Evolutionary conservation across 768 basidiomycete genomes (phyloP).

Genomic region (Mycena rosella): DNA sequence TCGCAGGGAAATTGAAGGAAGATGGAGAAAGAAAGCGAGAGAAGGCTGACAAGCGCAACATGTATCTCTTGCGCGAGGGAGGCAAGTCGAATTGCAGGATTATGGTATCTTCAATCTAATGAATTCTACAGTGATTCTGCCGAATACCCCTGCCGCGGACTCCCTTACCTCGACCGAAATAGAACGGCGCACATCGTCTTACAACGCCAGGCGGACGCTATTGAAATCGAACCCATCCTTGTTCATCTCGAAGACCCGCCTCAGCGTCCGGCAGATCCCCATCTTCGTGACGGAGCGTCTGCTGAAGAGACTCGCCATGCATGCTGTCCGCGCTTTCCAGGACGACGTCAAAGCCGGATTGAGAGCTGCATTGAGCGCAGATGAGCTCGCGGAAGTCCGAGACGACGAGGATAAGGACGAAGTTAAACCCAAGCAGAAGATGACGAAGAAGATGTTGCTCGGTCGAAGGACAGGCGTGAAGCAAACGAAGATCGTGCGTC

Average conservation of each 20-base stretch:
- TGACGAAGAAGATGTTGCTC: slow-evolving; percentile 39
- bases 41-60: slow-evolving; percentile 94
- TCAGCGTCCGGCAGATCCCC: slow-evolving; percentile 94
- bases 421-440: slow-evolving; percentile 45
- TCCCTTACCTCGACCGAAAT: slow-evolving; percentile 80
- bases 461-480: slow-evolving; percentile 67
- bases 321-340: slow-evolving; percentile 85
- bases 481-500: slow-evolving; percentile 94
- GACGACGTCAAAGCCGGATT: slow-evolving; percentile 75
- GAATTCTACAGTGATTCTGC: slow-evolving; percentile 79
- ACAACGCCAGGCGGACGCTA: slow-evolving; percentile 85
- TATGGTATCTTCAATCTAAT: background rate
- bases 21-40: slow-evolving; percentile 86
- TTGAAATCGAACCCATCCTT: slow-evolving; percentile 94
- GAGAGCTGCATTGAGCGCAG: slow-evolving; percentile 72
- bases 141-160: slow-evolving; percentile 85
- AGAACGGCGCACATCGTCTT: slow-evolving; percentile 87
- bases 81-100: slow-evolving; percentile 61
- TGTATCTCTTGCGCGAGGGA: slow-evolving; percentile 97
- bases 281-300: slow-evolving; percentile 90
- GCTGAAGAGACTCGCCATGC: slow-evolving; percentile 87
- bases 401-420: slow-evolving; percentile 40
- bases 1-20: slow-evolving; percentile 90
- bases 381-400: slow-evolving; percentile 72
- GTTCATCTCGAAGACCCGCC: slow-evolving; percentile 94